phyloP scores from a whole-genome alignment of 768 basidiomycete species.

The Daedalea quercina region DNA sequence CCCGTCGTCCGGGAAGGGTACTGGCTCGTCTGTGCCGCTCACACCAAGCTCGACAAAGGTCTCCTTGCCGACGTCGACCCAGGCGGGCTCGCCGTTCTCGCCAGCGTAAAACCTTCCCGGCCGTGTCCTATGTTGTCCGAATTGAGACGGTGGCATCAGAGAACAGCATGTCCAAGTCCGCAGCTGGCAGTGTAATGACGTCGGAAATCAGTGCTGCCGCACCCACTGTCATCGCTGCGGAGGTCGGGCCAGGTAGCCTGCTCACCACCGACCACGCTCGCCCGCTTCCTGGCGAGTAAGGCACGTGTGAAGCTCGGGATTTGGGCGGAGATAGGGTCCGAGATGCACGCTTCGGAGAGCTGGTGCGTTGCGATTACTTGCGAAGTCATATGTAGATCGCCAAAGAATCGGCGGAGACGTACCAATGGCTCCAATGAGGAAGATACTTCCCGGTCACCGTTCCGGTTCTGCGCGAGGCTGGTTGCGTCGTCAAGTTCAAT shows the following conservation, averaged over 20 bases:
- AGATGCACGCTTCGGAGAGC: conserved; percentile 44
- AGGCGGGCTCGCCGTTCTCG: conserved; percentile 22
- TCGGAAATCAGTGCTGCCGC: not conserved
- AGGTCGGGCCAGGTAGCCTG: conserved; percentile 55
- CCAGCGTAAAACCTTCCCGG: conserved; percentile 25
- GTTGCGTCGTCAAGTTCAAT: no score
- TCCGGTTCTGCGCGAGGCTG: no score
- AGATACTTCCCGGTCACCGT: no score
- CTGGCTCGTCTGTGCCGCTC: no score
- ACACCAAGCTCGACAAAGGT: no score
- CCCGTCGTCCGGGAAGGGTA: no score
- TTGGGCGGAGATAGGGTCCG: conserved; percentile 45
- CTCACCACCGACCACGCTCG: conserved; percentile 50
- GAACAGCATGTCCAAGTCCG: conserved; percentile 33
- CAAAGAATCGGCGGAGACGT: no score
- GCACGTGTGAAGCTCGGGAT: conserved; percentile 43
- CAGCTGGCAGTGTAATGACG: conserved; percentile 26
- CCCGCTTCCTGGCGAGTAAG: conserved; percentile 39
- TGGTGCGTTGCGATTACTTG: conserved; percentile 38
- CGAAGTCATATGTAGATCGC: no score
- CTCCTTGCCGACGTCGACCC: conserved; percentile 22
- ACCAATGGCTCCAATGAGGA: no score
- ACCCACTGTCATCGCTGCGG: conserved; percentile 45
- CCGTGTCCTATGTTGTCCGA: conserved; percentile 18
- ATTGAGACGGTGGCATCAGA: conserved; percentile 27